Conservation (phyloP, 2,329 filamentous ascomycete genomes). For the Fusarium pseudonygamai region DNA sequence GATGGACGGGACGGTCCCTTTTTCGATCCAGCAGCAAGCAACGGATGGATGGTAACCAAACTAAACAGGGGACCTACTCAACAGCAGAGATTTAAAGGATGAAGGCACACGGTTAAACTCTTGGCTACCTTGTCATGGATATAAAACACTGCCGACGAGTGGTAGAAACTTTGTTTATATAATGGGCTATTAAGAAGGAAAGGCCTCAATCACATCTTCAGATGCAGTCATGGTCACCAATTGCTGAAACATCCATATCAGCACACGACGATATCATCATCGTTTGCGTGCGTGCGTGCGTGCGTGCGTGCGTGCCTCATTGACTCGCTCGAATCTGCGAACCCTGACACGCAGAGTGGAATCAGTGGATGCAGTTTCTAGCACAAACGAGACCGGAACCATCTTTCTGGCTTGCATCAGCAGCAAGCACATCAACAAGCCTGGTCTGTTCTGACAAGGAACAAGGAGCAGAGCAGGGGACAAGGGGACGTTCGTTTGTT, state of each 20-base stretch:
- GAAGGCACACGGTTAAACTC: conserved; percentile 21
- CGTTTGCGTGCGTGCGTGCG: conserved; percentile 27
- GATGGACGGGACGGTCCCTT: conserved; percentile 25
- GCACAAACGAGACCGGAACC: conserved; percentile 19
- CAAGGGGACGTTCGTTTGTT: conserved; percentile 5
- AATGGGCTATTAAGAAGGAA: conserved; percentile 11
- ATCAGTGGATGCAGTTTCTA: conserved; percentile 40
- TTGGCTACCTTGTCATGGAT: conserved; percentile 11
- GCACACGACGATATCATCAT: conserved; percentile 9
- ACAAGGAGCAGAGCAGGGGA: conserved; percentile 22
- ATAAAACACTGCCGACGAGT: conserved; percentile 2
- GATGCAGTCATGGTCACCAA: conserved; percentile 7
- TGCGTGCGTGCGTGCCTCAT: conserved; percentile 13
- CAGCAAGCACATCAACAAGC: conserved; percentile 35
- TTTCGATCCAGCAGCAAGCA: conserved; percentile 37
- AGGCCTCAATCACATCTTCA: background rate
- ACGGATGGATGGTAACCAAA: conserved; percentile 4
- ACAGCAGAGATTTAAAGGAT: conserved; percentile 11
- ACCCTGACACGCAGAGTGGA: conserved; percentile 23
- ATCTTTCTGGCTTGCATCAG: conserved; percentile 25
- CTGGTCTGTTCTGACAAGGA: conserved; percentile 25
- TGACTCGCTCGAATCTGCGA: background rate
- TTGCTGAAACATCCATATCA: conserved; percentile 8
- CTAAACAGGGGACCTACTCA: conserved; percentile 27
- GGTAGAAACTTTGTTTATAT: conserved; percentile 33